phyloP scores from a whole-genome alignment of 257 asterid genomes.

The Gynochthodes officinalis region DNA sequence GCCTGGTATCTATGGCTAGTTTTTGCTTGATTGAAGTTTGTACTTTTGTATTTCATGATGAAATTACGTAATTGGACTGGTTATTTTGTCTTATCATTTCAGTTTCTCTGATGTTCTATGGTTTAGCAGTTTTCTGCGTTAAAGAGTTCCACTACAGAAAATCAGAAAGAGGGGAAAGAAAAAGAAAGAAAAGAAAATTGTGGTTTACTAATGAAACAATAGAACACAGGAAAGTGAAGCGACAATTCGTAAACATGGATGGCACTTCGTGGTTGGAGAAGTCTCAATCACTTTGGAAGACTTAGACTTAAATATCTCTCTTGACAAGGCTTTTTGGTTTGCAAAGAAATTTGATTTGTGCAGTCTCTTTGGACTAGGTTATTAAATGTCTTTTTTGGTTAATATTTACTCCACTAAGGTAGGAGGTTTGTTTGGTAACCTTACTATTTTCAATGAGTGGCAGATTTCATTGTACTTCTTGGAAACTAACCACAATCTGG shows the following conservation, averaged over 20 bases:
- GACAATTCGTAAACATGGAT: neutral
- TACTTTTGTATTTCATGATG: neutral
- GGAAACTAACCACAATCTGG: neutral
- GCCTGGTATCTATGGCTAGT: neutral
- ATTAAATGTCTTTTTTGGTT: neutral
- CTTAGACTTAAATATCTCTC: neutral
- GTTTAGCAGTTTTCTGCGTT: neutral
- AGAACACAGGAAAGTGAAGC: neutral
- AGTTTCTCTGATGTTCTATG: neutral
- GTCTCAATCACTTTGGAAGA: neutral
- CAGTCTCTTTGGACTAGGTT: neutral
- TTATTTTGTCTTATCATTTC: neutral
- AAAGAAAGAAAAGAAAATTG: neutral
- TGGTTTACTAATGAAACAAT: neutral
- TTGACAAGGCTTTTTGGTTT: neutral
- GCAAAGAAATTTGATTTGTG: neutral
- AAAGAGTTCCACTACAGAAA: neutral
- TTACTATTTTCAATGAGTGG: neutral
- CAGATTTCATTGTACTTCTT: neutral
- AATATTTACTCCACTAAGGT: neutral
- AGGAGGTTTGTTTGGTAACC: neutral
- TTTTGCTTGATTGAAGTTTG: neutral
- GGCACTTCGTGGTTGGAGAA: neutral
- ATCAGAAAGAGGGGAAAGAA: neutral
- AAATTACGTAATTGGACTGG: neutral